These are phyloP conservation scores for Macrocybe gigantea DNA, from an alignment of 768 basidiomycete genomes.

Conservation along the genomic window DNA sequence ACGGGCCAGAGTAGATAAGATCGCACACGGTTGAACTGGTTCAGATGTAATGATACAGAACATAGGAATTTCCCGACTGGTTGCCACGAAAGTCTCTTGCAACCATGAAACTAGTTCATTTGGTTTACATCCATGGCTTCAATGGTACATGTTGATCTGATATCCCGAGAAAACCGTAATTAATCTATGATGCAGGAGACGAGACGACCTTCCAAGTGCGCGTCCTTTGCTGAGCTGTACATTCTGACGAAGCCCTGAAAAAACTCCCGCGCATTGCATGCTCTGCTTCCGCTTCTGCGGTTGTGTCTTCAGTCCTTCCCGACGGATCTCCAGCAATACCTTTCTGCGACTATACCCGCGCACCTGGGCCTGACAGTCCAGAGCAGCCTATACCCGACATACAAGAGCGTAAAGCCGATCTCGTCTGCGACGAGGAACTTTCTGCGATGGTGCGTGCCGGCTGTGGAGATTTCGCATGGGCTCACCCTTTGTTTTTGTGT, in stretches of 20 bases:
- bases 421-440: constrained; percentile 46
- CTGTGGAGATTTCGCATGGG: neutral
- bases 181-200: constrained; percentile 30
- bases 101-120: constrained; percentile 29
- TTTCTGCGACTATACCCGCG: constrained; percentile 27
- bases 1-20: too few species aligned
- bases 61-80: too few species aligned
- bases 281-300: neutral
- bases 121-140: constrained; percentile 57
- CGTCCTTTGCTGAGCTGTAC: neutral
- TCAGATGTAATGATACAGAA: too few species aligned
- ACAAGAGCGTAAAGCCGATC: constrained; percentile 51
- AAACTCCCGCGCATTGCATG: too few species aligned
- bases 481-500: neutral
- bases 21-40: too few species aligned
- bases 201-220: constrained; percentile 53
- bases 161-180: constrained; percentile 1
- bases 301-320: constrained; percentile 39
- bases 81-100: too few species aligned
- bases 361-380: constrained; percentile 32
- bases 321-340: constrained; percentile 41
- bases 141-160: constrained; percentile 31
- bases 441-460: constrained; percentile 40
- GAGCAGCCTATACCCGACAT: constrained; percentile 53
- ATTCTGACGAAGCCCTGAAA: neutral